Base-by-base conservation (phyloP, 768 basidiomycete species). In the Zangia roseola region DNA sequence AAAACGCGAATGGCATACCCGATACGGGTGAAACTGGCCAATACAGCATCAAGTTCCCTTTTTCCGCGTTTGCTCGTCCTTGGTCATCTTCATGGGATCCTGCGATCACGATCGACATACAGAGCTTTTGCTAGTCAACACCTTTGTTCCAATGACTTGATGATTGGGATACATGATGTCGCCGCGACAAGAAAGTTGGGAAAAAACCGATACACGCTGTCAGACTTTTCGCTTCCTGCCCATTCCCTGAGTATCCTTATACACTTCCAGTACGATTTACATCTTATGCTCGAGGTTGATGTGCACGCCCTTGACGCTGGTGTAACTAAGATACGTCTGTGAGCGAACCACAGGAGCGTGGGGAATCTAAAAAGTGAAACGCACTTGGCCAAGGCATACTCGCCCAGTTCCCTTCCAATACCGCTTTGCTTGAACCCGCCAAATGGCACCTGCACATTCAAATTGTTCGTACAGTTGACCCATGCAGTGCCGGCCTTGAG, bases 361-460 rank as follows among this genome's bases (percentile, higher is more conserved):
- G 47, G 8, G 13, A 20, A 17, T 10, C 4, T 3, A 23, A 17
- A 17, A 43, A 41, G 25, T 24, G 46, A 19, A 33, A 73, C 78
- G 16, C 50, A 80, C 79, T 75, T 77, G 36, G 71, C 65, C 47
- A 80, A 55, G 13, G 87, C 91, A 65, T 91, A 88, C 52, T 88
- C 83, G 25, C 90, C 91, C 34, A 86, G 65, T 66, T 92, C 91
- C 25, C 88, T 78, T 17, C 91, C 91, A 19, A 91, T 83, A 50
- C 89, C 90, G 31, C 81, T 83, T 60, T 86, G 81, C 74, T 91
- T 94, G 77, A 76, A 92, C 9, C 91, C 91, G 52, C 91, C 91
- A 61, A 93, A 93, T 0, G 91, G 88, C 17, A 89, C 74, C 23
- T 75, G 50, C 6, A 63, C 48, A 24, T 61, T 20, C 24, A 64